Percentiles rank a stretch among this genome's conserved stretches.
phyloP scores from a whole-genome alignment of 73 alveolate species.

The Urostyla sp. region DNA sequence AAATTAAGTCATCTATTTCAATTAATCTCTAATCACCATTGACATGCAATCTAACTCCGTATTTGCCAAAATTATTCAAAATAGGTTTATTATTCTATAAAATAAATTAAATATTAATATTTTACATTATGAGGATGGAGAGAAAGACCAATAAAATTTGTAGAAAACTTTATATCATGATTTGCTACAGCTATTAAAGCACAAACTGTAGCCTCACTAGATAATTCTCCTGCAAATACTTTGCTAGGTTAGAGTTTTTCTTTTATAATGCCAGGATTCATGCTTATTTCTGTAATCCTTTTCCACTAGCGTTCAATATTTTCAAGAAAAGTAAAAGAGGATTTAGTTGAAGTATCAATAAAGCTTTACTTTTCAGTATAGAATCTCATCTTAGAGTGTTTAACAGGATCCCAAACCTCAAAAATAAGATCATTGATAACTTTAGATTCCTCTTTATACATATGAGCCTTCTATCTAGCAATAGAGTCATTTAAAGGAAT shows the following conservation, averaged over 20 bases:
- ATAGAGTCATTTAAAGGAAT: slow-evolving; percentile 55
- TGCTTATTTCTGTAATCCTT: slow-evolving; percentile 50
- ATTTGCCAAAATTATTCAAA: slow-evolving; percentile 44
- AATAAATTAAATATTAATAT: not conserved
- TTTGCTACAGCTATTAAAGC: slow-evolving; percentile 66
- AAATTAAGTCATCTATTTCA: slow-evolving; percentile 54
- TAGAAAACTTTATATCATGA: slow-evolving; percentile 54
- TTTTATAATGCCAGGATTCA: slow-evolving; percentile 46
- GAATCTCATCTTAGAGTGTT: slow-evolving; percentile 37
- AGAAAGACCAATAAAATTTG: slow-evolving; percentile 25
- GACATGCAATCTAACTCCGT: slow-evolving; percentile 54
- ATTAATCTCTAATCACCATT: slow-evolving; percentile 66
- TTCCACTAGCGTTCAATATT: slow-evolving; percentile 8
- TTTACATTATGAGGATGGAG: slow-evolving; percentile 62
- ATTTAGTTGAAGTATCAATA: not conserved
- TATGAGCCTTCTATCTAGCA: slow-evolving; percentile 29
- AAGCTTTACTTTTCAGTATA: slow-evolving; percentile 35
- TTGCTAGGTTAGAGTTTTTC: slow-evolving; percentile 34
- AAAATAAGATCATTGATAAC: slow-evolving; percentile 20
- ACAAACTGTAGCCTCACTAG: slow-evolving; percentile 43
- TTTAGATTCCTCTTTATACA: slow-evolving; percentile 29
- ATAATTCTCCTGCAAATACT: slow-evolving; percentile 37
- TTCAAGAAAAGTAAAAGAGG: not conserved
- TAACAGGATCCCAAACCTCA: slow-evolving; percentile 61
- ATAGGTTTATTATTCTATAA: slow-evolving; percentile 54